Evolutionary conservation across 176 grass and related monocot species (phyloP).

Genomic region (Eragrostis curvula): DNA sequence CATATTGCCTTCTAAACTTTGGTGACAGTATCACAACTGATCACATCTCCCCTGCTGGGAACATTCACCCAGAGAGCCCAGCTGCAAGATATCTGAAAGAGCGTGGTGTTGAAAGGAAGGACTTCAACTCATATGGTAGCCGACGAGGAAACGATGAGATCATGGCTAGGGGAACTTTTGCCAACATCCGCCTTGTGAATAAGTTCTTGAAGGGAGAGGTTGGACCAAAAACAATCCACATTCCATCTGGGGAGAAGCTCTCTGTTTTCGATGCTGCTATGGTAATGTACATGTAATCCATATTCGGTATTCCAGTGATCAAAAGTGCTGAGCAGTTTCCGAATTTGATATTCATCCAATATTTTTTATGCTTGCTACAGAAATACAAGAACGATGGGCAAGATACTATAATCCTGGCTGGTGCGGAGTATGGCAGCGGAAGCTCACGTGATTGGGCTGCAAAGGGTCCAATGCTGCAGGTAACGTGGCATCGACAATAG

Average conservation of each 20-base stretch:
- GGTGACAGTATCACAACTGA: constrained; percentile 99
- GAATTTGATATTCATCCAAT: constrained; percentile 4
- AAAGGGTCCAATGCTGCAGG: constrained; percentile 95
- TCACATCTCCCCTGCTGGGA: constrained; percentile 96
- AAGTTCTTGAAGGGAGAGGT: constrained; percentile 95
- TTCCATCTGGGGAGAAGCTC: constrained; percentile 91
- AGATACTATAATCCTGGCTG: constrained; percentile 85
- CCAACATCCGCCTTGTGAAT: constrained; percentile 94
- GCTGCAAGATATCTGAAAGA: constrained; percentile 84
- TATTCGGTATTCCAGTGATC: constrained; percentile 15
- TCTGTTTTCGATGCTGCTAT: constrained; percentile 83
- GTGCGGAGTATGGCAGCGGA: constrained; percentile 94
- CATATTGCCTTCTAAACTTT: constrained; percentile 95
- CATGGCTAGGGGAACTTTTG: constrained; percentile 99
- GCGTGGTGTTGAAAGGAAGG: constrained; percentile 73
- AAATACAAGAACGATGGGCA: constrained; percentile 89
- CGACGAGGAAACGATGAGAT: constrained; percentile 92
- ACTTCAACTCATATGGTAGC: constrained; percentile 98
- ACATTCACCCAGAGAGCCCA: constrained; percentile 86
- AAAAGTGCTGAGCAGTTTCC: not conserved
- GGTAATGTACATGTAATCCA: constrained; percentile 48
- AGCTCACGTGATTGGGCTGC: constrained; percentile 98
- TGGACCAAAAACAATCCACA: constrained; percentile 82
- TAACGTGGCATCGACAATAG: constrained; percentile 27
- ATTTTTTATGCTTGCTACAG: constrained; percentile 47